Evolutionary conservation across 495 filamentous ascomycete species (phyloP), one percentile per base, ranked within the genome.

Genomic region (Podospora pseudocomata): DNA sequence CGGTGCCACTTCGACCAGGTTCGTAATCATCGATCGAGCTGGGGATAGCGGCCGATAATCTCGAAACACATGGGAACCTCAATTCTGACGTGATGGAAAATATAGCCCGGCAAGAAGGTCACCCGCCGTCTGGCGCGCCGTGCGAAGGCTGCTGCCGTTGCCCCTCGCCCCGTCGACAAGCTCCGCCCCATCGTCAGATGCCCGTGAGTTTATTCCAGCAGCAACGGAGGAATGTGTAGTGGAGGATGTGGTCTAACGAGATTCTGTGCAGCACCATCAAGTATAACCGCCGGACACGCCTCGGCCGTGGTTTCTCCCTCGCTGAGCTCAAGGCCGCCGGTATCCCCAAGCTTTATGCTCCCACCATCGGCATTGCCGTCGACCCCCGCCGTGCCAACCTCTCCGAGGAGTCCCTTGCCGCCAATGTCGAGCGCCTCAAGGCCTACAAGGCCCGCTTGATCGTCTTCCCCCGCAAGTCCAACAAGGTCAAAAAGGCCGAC

Each of bases 1-100:
- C 91, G 93, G 84, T 88, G 88, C 80, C 96, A 98, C 87, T 99
- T 99, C 86, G 92, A 99, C 86, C 95, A 99, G 94, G 94, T 98
- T 93, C 72, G 79, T 75, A 26, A 63, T 28, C 39, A 59, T 53
- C 19, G 34, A 18, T 53, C 34, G 55, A 68, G 32, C 63, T 27
- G 32, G 53, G 61, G 18, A 13, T 19, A 63, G 68, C 39, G 65
- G 28, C 57, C 53, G 57, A 16, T 6, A 32, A 32, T 68, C 34
- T 59, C 26, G 70, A 65, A 68, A 11, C 9, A 49, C 39, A 49
- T 49, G 39, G 39, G 39, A 49, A 28, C 39, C 57, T 39, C 32
- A 44, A 67, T 78, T 79, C 77, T 79, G 70, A 80, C 75, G 60
- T 76, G 71, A 78, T 74, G 69, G 70, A 79, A 78, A 74, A 80